Conservation (phyloP, 768 basidiomycete species). For the Suillus luteus region DNA sequence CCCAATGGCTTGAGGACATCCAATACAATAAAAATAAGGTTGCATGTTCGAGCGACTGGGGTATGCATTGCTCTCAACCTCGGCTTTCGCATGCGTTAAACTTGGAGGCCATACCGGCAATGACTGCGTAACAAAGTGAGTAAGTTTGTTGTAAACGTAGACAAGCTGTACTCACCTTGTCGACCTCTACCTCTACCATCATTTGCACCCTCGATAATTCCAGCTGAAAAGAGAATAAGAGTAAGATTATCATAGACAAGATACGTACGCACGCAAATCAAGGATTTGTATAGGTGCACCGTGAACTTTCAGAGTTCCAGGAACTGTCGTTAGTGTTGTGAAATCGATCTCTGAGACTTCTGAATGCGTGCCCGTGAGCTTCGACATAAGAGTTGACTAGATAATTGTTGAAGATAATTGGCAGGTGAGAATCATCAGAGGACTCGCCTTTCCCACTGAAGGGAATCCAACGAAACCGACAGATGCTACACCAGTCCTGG, state of each 20-base stretch:
- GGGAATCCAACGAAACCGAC: slow-evolving; percentile 93
- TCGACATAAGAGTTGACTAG: slow-evolving; percentile 93
- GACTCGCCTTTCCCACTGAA: slow-evolving; percentile 85
- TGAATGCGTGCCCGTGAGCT: slow-evolving; percentile 94
- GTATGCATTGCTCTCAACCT: slow-evolving; percentile 12
- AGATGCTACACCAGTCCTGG: slow-evolving; percentile 95
- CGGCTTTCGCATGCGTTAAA: slow-evolving; percentile 12
- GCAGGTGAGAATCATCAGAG: slow-evolving; percentile 11
- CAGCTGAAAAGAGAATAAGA: slow-evolving; percentile 52
- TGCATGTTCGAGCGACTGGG: slow-evolving; percentile 94
- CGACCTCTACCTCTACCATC: slow-evolving; percentile 96
- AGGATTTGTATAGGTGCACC: slow-evolving; percentile 96
- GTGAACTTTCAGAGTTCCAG: slow-evolving; percentile 91
- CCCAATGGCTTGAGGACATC: slow-evolving; percentile 98
- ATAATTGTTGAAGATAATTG: slow-evolving; percentile 7
- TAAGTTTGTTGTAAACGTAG: slow-evolving; percentile 25
- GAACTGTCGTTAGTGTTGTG: slow-evolving; percentile 93
- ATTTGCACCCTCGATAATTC: slow-evolving; percentile 98
- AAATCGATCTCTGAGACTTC: slow-evolving; percentile 97
- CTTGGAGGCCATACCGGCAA: slow-evolving; percentile 59
- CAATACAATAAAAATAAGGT: slow-evolving; percentile 97
- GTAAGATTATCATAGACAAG: slow-evolving; percentile 1
- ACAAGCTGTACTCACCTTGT: slow-evolving; percentile 59
- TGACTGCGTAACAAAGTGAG: slow-evolving; percentile 46
- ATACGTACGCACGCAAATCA: slow-evolving; percentile 69